phyloP scores from a whole-genome alignment of 192 early-diverging fungal genomes.

The Umbelopsis vinacea region DNA sequence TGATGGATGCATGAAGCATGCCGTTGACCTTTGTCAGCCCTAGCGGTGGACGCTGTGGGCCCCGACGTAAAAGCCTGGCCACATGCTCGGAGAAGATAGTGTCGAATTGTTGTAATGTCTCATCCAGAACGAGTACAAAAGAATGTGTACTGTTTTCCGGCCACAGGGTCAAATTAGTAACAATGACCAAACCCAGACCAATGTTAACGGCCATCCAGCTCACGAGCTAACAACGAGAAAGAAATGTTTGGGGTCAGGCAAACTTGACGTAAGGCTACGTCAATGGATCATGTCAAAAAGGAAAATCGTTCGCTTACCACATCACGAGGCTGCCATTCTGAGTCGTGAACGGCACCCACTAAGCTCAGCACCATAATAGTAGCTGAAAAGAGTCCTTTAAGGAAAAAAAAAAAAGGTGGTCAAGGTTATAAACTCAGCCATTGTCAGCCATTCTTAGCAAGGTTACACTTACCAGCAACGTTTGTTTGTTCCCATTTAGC shows the following conservation, averaged over 20 bases:
- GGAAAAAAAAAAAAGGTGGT: not conserved
- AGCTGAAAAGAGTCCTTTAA: conserved; percentile 34
- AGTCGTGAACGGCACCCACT: conserved; percentile 17
- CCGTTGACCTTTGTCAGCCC: conserved; percentile 17
- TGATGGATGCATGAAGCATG: conserved; percentile 20
- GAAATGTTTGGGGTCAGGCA: no score
- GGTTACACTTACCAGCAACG: conserved; percentile 35
- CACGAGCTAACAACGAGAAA: conserved; percentile 1
- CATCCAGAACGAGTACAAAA: conserved; percentile 28
- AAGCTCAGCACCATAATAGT: conserved; percentile 36
- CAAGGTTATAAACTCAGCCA: not conserved
- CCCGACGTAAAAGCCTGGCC: not conserved
- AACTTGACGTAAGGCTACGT: no score
- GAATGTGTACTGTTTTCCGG: conserved; percentile 32
- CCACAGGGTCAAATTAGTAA: conserved; percentile 23
- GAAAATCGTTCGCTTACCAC: conserved; percentile 21
- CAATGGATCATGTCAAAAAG: conserved; percentile 1
- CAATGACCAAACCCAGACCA: conserved; percentile 22
- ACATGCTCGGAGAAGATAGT: conserved; percentile 13
- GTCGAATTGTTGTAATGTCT: conserved; percentile 25
- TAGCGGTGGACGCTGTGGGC: not conserved
- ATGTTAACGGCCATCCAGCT: conserved; percentile 28
- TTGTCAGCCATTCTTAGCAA: no score
- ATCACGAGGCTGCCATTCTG: conserved; percentile 2
- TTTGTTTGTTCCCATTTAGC: conserved; percentile 39